Conservation (phyloP, 768 basidiomycete species). For the Suillus cothurnatus region DNA sequence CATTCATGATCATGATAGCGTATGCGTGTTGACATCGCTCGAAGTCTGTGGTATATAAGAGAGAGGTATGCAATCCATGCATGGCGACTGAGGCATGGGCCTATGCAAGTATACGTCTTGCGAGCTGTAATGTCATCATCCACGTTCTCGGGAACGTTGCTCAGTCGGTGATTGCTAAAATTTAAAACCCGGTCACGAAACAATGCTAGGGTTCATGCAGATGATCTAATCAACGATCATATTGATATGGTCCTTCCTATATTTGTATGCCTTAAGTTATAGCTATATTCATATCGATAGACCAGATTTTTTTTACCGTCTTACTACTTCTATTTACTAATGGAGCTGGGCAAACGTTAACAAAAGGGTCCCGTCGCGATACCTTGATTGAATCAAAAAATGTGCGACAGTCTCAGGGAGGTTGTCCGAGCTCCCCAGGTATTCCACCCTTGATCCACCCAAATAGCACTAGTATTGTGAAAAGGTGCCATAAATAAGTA, state of each 20-base stretch:
- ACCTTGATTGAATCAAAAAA: too few relatives aligned
- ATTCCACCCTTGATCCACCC: too few relatives aligned
- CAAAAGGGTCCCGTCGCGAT: too few relatives aligned
- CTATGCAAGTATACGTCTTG: not conserved
- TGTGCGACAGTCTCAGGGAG: too few relatives aligned
- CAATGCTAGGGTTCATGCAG: not conserved
- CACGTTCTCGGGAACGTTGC: not conserved
- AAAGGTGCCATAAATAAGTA: too few relatives aligned
- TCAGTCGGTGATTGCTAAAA: not conserved
- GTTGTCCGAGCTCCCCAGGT: too few relatives aligned
- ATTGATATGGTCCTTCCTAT: not conserved
- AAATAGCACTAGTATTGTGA: too few relatives aligned
- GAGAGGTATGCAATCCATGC: not conserved
- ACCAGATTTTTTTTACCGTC: too few relatives aligned
- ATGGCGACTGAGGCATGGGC: too few relatives aligned
- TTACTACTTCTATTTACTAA: too few relatives aligned
- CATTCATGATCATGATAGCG: not conserved
- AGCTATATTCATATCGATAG: too few relatives aligned
- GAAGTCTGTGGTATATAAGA: not conserved
- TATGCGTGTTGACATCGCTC: not conserved
- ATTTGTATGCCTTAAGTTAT: not conserved
- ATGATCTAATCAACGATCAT: not conserved
- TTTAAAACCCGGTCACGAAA: not conserved
- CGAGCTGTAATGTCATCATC: not conserved
- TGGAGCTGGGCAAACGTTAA: too few relatives aligned